Base-by-base conservation (phyloP, 1,284 basidiomycete genomes). In the Sanghuangporus sanghuang region DNA sequence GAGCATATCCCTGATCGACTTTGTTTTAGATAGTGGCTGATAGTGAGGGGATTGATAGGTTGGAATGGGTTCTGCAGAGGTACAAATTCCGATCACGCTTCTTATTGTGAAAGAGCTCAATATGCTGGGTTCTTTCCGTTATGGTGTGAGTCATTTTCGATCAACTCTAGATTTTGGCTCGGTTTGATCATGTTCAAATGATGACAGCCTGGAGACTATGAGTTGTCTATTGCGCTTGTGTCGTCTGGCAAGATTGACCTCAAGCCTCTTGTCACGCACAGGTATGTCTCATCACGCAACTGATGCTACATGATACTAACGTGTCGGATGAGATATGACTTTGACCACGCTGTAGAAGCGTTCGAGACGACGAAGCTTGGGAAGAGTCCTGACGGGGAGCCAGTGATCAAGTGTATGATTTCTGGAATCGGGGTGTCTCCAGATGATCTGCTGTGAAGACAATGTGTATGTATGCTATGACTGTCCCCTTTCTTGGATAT, bases 111-210 rank as follows among this genome's bases (percentile, higher is more conserved):
- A 95, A 77, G 93, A 96, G 74, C 73, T 96, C 39, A 84, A 81
- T 66, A 80, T 94, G 74, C 90, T 88, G 70, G 93, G 93, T 53
- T 93, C 91, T 16, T 95, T 95, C 88, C 88, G 93, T 66, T 95
- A 92, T 68, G 90, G 89, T 9, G 87, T 90, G 75, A 62, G 85
- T 78, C 16, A 7, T 42, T 64, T 62, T 58, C 42, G 16, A 38
- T 32, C 48, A 35, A 14, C 27, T 6, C 57, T 50, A 61, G 9
- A 52, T 57, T 52, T 9, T 61, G 60, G 35, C 48, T 35, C 14
- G 48, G 61, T 18, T 57, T 9, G n/a, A 39, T 36, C 46, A 12
- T 54, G 32, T 59, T 39, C 21, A 16, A 46, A n/a, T 5, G 44
- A n/a, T 16, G 44, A 18, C n/a, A 91, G 89, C 85, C 90, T 54